Conservation (phyloP, 768 basidiomycete species). For the Tylopilus plumbeoviolaceoides region DNA sequence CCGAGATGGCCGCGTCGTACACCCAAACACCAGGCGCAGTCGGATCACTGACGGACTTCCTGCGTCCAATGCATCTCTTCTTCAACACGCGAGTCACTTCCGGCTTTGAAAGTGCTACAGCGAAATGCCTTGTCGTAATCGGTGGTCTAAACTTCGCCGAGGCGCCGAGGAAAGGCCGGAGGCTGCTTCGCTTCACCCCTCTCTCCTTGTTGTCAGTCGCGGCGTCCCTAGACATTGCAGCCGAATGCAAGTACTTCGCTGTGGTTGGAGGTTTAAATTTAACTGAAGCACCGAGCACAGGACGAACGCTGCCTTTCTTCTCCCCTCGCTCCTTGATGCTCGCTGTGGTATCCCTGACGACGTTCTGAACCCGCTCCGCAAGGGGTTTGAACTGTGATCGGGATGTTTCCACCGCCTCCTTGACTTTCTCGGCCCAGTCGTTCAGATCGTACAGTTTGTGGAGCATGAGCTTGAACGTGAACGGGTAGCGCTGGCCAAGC, state of each 20-base stretch:
- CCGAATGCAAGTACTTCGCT: neutral
- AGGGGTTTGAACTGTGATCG: constrained; percentile 55
- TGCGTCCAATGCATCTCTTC: constrained; percentile 52
- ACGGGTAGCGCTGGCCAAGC: constrained; percentile 40
- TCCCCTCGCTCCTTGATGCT: neutral
- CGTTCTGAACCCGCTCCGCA: constrained; percentile 32
- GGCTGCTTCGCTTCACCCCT: constrained; percentile 4
- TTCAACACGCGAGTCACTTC: constrained; percentile 39
- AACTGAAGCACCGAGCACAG: neutral
- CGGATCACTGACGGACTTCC: constrained; percentile 41
- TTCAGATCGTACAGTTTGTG: constrained; percentile 60
- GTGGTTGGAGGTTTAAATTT: neutral
- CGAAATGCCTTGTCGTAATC: neutral
- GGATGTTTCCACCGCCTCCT: constrained; percentile 48
- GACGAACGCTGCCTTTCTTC: neutral
- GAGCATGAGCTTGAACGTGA: constrained; percentile 66
- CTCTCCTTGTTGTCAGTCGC: constrained; percentile 2
- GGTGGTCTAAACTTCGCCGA: neutral
- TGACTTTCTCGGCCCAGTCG: constrained; percentile 56
- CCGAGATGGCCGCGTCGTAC: constrained; percentile 48
- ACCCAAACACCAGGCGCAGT: constrained; percentile 39
- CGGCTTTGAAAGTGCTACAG: neutral
- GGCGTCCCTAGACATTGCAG: constrained; percentile 6
- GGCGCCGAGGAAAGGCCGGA: neutral
- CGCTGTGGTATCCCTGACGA: constrained; percentile 1